These are phyloP conservation scores for Aspergillus brasiliensis DNA, from an alignment of 2,329 filamentous ascomycete species.

Conservation along the genomic window DNA sequence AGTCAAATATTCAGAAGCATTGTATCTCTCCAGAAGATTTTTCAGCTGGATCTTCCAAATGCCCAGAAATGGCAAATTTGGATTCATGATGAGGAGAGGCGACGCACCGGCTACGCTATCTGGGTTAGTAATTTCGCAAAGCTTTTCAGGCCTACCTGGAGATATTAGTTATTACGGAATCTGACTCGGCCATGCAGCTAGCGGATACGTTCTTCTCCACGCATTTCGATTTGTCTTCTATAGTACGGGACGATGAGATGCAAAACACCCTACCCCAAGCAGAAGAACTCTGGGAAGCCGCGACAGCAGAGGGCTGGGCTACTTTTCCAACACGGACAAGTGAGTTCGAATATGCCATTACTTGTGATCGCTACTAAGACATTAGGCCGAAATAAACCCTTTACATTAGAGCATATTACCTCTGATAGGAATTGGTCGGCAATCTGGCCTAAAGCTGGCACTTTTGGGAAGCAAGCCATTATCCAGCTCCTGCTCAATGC, in stretches of 20 bases:
- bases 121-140: not conserved
- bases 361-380: not conserved
- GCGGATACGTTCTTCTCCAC: not conserved
- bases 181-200: not conserved
- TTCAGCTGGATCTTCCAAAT: not conserved
- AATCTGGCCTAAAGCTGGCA: not conserved
- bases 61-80: not conserved
- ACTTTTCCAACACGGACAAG: not conserved
- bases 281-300: not conserved
- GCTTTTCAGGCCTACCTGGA: not conserved
- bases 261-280: not conserved
- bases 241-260: not conserved
- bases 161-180: not conserved
- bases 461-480: slow-evolving; percentile 1
- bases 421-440: not conserved
- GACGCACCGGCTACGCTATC: not conserved
- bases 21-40: not conserved
- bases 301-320: not conserved
- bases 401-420: not conserved
- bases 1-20: not conserved
- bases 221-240: not conserved
- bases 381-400: not conserved
- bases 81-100: not conserved
- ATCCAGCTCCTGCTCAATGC: not conserved
- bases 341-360: not conserved